phyloP scores from a whole-genome alignment of 2,329 filamentous ascomycete genomes.

The Aspergillus puulaauensis region DNA sequence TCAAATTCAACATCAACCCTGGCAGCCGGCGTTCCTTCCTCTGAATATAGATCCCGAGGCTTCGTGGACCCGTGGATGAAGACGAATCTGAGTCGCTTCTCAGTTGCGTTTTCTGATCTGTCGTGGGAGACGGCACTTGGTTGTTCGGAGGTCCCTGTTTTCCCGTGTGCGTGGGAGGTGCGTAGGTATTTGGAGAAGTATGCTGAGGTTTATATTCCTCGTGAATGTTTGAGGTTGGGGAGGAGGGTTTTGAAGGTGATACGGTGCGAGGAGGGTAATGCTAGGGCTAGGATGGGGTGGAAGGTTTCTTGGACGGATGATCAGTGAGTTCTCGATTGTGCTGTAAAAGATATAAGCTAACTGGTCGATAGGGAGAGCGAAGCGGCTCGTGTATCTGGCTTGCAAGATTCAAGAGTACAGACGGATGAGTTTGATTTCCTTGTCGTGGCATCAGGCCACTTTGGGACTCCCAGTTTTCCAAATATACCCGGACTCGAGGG shows the following conservation, averaged over 20 bases:
- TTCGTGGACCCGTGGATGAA: constrained; percentile 58
- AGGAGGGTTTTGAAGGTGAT: constrained; percentile 37
- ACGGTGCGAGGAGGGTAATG: constrained; percentile 19
- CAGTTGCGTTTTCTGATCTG: constrained; percentile 62
- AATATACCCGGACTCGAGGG: constrained; percentile 36
- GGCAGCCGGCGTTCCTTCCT: too few relatives aligned
- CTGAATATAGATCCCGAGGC: background rate
- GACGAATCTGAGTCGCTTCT: constrained; percentile 73
- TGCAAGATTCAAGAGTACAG: constrained; percentile 6
- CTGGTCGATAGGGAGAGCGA: too few relatives aligned
- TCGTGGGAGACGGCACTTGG: constrained; percentile 60
- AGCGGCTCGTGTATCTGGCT: background rate
- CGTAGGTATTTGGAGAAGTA: constrained; percentile 71
- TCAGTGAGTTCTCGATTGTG: constrained; percentile 14
- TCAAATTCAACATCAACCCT: background rate
- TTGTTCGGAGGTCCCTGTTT: constrained; percentile 54
- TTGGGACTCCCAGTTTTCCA: constrained; percentile 61
- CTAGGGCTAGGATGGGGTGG: constrained; percentile 27
- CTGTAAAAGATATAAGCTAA: background rate
- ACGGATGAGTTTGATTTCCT: constrained; percentile 64
- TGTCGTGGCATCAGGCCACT: constrained; percentile 74
- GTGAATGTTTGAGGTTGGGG: constrained; percentile 50
- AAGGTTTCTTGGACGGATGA: constrained; percentile 38
- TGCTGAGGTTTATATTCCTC: constrained; percentile 54
- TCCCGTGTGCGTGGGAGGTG: constrained; percentile 76